Evolutionary conservation across 1,284 basidiomycete species (phyloP).

Genomic region (Sporisorium scitamineum): DNA sequence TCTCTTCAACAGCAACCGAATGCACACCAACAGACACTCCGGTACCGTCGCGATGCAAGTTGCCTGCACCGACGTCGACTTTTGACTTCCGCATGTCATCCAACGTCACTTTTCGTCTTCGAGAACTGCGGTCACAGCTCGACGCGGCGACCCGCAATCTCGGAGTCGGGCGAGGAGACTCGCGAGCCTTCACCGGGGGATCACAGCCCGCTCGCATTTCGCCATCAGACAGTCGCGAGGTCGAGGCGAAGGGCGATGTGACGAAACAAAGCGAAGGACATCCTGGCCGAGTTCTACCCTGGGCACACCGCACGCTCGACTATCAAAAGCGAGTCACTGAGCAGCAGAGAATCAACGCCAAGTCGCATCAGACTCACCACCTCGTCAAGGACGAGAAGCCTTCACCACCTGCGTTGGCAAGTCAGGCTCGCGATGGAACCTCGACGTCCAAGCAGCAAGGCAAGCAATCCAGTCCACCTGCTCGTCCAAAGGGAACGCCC

Average conservation of each 20-base stretch:
- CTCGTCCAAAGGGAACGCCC: not conserved
- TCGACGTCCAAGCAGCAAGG: conserved; percentile 7
- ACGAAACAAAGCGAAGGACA: not conserved
- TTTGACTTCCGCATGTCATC: conserved; percentile 42
- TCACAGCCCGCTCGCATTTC: not conserved
- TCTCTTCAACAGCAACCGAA: not conserved
- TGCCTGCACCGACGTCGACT: conserved; percentile 5
- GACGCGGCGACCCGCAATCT: conserved; percentile 30
- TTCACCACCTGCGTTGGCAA: not conserved
- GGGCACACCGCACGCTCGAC: conserved; percentile 11
- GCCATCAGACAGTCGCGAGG: too few relatives aligned
- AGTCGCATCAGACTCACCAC: not conserved
- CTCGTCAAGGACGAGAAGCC: not conserved
- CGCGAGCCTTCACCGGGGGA: conserved; percentile 3
- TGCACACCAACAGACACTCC: not conserved
- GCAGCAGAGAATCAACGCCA: not conserved
- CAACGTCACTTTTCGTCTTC: conserved; percentile 66
- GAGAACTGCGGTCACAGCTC: conserved; percentile 47
- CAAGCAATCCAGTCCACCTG: not conserved
- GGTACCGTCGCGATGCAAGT: not conserved
- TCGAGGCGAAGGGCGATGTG: not conserved
- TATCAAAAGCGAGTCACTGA: conserved; percentile 6
- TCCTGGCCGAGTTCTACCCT: conserved; percentile 8
- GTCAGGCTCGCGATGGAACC: not conserved
- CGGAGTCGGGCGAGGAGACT: not conserved